phyloP scores from a whole-genome alignment of 768 basidiomycete species.

The Crassisporium funariophilum region DNA sequence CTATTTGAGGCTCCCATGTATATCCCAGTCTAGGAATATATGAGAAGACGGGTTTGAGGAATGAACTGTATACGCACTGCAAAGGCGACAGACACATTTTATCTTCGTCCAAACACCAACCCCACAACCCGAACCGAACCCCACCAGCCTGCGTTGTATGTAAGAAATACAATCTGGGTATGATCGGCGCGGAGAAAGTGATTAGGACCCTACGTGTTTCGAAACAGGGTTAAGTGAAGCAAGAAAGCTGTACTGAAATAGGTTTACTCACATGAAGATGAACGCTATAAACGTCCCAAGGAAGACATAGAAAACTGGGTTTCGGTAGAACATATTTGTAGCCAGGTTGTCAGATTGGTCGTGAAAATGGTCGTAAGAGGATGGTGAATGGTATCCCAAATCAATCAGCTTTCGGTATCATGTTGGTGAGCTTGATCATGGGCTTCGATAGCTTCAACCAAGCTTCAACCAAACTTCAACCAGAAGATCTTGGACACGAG shows the following conservation, averaged over 20 bases:
- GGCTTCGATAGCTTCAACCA: no score
- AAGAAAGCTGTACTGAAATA: background rate
- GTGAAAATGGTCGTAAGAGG: background rate
- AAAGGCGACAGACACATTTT: constrained; percentile 28
- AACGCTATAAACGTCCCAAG: constrained; percentile 26
- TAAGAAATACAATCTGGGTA: constrained; percentile 37
- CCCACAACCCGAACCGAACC: constrained; percentile 44
- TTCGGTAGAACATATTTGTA: constrained; percentile 17
- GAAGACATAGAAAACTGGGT: constrained; percentile 27
- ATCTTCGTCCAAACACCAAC: constrained; percentile 41
- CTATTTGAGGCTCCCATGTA: constrained; percentile 39
- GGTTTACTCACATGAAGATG: constrained; percentile 26
- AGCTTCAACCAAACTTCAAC: no score
- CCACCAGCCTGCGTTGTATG: constrained; percentile 39
- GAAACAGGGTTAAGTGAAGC: constrained; percentile 1
- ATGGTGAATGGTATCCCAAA: no score
- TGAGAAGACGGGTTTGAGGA: background rate
- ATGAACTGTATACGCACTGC: constrained; percentile 23
- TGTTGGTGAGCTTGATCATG: no score
- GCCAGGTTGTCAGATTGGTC: background rate
- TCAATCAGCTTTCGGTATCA: no score
- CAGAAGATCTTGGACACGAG: no score
- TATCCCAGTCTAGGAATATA: constrained; percentile 34
- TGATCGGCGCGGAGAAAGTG: constrained; percentile 36
- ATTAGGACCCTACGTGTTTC: constrained; percentile 34